A percentile compares a stretch with the other conserved stretches of the same genome.
These are phyloP conservation scores for Penicillium capsulatum DNA, from an alignment of 2,329 filamentous ascomycete species.

Conservation along the genomic window DNA sequence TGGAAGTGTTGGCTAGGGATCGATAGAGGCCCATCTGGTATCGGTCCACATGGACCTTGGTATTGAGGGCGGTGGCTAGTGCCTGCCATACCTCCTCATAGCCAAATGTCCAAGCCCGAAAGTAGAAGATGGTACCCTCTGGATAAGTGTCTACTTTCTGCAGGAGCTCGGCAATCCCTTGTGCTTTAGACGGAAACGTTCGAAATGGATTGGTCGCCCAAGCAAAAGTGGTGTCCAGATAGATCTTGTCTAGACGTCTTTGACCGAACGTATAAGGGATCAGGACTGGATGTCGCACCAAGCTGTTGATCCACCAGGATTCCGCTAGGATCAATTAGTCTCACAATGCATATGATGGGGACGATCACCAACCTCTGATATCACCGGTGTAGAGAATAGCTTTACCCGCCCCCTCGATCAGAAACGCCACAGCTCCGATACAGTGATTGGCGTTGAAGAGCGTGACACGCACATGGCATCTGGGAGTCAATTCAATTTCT, in stretches of 20 bases:
- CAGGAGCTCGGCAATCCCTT: slow-evolving; percentile 71
- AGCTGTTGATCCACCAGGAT: slow-evolving; percentile 73
- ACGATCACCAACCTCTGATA: slow-evolving; percentile 55
- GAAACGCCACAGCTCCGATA: slow-evolving; percentile 83
- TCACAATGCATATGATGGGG: slow-evolving; percentile 2
- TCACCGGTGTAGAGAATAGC: slow-evolving; percentile 87
- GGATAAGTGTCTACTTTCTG: slow-evolving; percentile 66
- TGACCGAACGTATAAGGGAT: slow-evolving; percentile 67
- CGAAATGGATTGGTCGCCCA: slow-evolving; percentile 47
- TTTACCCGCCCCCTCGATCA: slow-evolving; percentile 69
- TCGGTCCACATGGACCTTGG: slow-evolving; percentile 72
- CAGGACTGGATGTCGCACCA: slow-evolving; percentile 67
- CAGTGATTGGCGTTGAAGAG: slow-evolving; percentile 92
- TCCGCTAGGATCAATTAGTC: slow-evolving; percentile 53
- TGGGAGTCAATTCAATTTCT: slow-evolving; percentile 66
- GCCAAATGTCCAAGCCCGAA: slow-evolving; percentile 86
- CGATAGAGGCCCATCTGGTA: slow-evolving; percentile 74
- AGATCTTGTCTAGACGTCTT: slow-evolving; percentile 71
- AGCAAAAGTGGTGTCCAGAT: slow-evolving; percentile 82
- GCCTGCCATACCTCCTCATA: slow-evolving; percentile 92
- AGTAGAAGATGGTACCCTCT: slow-evolving; percentile 70
- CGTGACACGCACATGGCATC: slow-evolving; percentile 69
- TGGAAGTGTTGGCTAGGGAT: slow-evolving; percentile 50
- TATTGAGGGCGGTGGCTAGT: slow-evolving; percentile 64
- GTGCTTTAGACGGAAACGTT: slow-evolving; percentile 61